Percentiles rank a stretch among this genome's conserved stretches.
phyloP scores from a whole-genome alignment of 1,284 basidiomycete genomes.

The Tetrapyrgos nigripes region DNA sequence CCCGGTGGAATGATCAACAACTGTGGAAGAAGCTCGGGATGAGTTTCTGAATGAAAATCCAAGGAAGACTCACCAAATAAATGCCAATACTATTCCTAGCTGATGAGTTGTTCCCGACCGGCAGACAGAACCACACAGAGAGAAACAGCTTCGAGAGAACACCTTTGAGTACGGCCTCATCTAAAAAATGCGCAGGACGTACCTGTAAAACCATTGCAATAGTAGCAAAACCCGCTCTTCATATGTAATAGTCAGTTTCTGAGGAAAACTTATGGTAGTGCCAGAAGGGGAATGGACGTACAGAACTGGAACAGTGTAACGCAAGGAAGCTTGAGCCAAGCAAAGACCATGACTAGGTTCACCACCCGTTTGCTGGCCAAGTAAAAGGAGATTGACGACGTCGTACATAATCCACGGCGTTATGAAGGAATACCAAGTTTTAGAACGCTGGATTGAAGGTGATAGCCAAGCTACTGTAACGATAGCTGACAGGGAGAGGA shows the following conservation, averaged over 20 bases:
- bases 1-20: not conserved
- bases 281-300: not conserved
- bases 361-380: not conserved
- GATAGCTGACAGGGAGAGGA: not conserved
- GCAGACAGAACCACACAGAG: not conserved
- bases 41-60: not conserved
- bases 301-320: not conserved
- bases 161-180: not conserved
- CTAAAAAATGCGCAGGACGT: not conserved
- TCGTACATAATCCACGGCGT: not conserved
- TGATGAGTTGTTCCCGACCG: not conserved
- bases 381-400: not conserved
- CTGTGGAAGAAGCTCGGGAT: not conserved
- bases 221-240: not conserved
- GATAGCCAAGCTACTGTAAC: not conserved
- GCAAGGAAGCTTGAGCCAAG: not conserved
- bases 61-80: not conserved
- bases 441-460: not conserved
- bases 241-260: too few species aligned
- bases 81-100: not conserved
- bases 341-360: not conserved
- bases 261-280: too few species aligned
- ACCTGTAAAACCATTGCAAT: not conserved
- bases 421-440: not conserved
- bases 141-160: not conserved